A percentile compares a stretch with the other conserved stretches of the same genome.
Evolutionary conservation across 1,284 basidiomycete genomes (phyloP).

Genomic region (Ganoderma lucidum): DNA sequence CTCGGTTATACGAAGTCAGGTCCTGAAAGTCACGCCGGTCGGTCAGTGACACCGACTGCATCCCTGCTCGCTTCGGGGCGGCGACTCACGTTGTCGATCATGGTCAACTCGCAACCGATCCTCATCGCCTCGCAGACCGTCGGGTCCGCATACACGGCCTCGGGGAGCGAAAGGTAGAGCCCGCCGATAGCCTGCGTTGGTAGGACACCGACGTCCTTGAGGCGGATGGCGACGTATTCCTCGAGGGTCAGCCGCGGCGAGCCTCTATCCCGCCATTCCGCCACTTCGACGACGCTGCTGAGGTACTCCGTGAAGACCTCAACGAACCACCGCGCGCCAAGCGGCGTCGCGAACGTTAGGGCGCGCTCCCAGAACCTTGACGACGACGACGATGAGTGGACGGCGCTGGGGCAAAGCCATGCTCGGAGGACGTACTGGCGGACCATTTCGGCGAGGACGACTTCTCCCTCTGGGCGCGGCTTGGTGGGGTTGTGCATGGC

Average conservation of each 20-base stretch:
- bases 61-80: neutral
- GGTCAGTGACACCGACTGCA: neutral
- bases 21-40: conserved; percentile 18
- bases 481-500: conserved; percentile 3
- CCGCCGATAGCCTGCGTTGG: conserved; percentile 45
- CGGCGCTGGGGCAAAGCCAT: too few species aligned
- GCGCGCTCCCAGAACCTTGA: conserved; percentile 33
- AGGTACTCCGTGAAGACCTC: conserved; percentile 39
- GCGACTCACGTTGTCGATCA: conserved; percentile 43
- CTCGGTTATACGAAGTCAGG: conserved; percentile 48
- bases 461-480: conserved; percentile 1
- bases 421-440: too few species aligned
- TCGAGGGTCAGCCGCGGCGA: conserved; percentile 40
- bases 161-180: conserved; percentile 44
- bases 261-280: conserved; percentile 37
- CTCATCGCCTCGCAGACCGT: conserved; percentile 38
- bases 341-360: conserved; percentile 24
- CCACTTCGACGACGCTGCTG: conserved; percentile 42
- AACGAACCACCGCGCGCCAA: conserved; percentile 33
- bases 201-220: conserved; percentile 43
- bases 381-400: too few species aligned
- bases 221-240: conserved; percentile 42
- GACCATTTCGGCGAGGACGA: neutral
- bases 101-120: conserved; percentile 24
- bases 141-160: conserved; percentile 44